Percentiles rank a stretch among this genome's conserved stretches.
These are phyloP conservation scores for Claviceps sp. DNA, from an alignment of 2,329 filamentous ascomycete genomes.

Conservation along the genomic window DNA sequence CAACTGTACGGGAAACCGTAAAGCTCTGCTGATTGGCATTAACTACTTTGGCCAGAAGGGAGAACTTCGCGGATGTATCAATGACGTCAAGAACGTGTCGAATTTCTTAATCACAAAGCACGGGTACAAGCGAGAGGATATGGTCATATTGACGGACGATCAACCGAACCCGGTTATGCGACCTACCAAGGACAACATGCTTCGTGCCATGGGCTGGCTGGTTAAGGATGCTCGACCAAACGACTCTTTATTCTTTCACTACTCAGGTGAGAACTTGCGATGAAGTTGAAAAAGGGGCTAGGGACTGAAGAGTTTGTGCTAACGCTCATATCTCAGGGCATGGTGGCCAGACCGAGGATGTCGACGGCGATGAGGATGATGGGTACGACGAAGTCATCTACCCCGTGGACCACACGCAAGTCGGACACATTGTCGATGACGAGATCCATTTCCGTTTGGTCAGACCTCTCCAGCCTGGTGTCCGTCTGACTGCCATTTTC, in stretches of 20 bases:
- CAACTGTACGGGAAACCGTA: constrained; percentile 58
- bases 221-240: constrained; percentile 59
- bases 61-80: constrained; percentile 66
- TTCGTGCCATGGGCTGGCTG: constrained; percentile 64
- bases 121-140: constrained; percentile 63
- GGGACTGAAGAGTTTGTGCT: background rate
- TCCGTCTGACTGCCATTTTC: constrained; percentile 72
- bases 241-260: constrained; percentile 66
- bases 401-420: constrained; percentile 55
- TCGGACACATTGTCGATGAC: constrained; percentile 66
- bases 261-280: constrained; percentile 37
- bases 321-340: constrained; percentile 38
- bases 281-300: too few relatives aligned
- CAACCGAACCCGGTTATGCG: constrained; percentile 55
- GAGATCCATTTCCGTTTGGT: constrained; percentile 73
- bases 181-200: constrained; percentile 64
- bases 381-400: constrained; percentile 71
- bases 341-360: constrained; percentile 60
- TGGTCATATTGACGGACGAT: constrained; percentile 68
- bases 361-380: constrained; percentile 65
- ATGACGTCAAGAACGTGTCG: constrained; percentile 68
- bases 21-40: constrained; percentile 66
- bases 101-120: constrained; percentile 54
- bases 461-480: constrained; percentile 61
- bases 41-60: constrained; percentile 66